Evolutionary conservation across 2,329 filamentous ascomycete genomes (phyloP), one percentile per base, ranked within the genome.

Genomic region (Colletotrichum lentis): DNA sequence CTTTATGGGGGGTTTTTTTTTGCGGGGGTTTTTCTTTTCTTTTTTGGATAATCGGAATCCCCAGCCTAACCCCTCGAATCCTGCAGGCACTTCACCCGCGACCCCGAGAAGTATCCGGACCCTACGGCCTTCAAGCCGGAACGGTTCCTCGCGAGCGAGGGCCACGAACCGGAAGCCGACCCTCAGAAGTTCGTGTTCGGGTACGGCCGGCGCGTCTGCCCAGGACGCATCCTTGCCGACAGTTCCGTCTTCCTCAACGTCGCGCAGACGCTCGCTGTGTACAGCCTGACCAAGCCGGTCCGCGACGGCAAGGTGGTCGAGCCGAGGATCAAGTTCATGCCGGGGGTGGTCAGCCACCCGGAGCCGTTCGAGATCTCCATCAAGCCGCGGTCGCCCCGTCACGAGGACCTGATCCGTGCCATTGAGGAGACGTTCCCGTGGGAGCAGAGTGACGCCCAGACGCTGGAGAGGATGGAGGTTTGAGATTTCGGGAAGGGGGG

Each of bases 51-150:
- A n/a, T n/a, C n/a, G n/a, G n/a, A n/a, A n/a, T n/a, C n/a, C n/a
- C 41, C 3, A 3, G 31, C 12, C 31, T 31, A 44, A 37, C 2
- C 31, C 6, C 5, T 16, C 16, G n/a, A 31, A 7, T 8, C n/a
- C 5, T n/a, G 12, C 20, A 68, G 65, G 65, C 27, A 64, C 12
- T 68, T 68, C 37, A n/a, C 65, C 6, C 90, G 92, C 76, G 90
- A 93, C 73, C 85, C 87, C 2, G 86, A 89, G 39, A 87, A 86
- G 2, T 92, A 93, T 75, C 81, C 85, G 0, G 62, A 78, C 8
- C 79, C 79, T 0, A 67, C 64, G 5, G 20, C 39, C 0, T 81
- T 81, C 24, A 70, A 77, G 27, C 79, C 78, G 0, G 75, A 77
- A 2, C 73, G 79, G 0, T 80, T 73, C 69, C 69, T 82, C 1